Percentiles rank a stretch among this genome's conserved stretches.
phyloP scores from a whole-genome alignment of 768 basidiomycete species.

The Trametes meyenii region DNA sequence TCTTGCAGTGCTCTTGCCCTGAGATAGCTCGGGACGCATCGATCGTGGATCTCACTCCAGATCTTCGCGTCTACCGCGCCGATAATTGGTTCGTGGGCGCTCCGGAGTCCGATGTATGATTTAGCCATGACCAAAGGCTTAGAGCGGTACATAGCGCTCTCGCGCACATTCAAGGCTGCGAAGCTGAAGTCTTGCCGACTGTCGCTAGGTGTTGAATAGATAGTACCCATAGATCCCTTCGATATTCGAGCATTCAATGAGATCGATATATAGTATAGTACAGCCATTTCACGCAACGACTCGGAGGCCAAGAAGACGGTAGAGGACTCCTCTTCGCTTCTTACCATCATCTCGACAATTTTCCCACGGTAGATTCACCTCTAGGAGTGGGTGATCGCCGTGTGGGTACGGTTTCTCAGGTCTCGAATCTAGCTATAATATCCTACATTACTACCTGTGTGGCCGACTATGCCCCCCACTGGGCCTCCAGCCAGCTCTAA shows the following conservation, averaged over 20 bases:
- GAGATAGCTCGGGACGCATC: conserved; percentile 3
- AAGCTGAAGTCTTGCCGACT: too few species aligned
- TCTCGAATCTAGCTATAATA: background rate
- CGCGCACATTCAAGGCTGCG: too few species aligned
- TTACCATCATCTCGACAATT: background rate
- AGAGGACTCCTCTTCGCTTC: background rate
- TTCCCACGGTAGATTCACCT: background rate
- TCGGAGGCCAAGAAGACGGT: too few species aligned
- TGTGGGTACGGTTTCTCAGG: background rate
- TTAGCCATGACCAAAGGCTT: too few species aligned
- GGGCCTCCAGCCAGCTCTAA: background rate
- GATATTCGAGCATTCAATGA: too few species aligned
- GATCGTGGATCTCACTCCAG: conserved; percentile 11
- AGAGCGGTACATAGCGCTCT: too few species aligned
- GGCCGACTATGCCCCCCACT: background rate
- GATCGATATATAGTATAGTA: too few species aligned
- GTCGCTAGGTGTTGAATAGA: too few species aligned
- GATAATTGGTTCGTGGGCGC: conserved; percentile 1
- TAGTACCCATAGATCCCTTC: too few species aligned
- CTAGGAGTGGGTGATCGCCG: background rate
- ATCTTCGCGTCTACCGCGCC: conserved; percentile 3
- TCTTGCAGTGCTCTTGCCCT: too few species aligned
- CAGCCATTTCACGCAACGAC: too few species aligned
- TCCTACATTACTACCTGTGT: background rate
- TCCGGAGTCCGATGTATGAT: conserved; percentile 2